These are phyloP conservation scores for Rhodotorula sp. DNA, from an alignment of 1,284 basidiomycete species.

Conservation along the genomic window DNA sequence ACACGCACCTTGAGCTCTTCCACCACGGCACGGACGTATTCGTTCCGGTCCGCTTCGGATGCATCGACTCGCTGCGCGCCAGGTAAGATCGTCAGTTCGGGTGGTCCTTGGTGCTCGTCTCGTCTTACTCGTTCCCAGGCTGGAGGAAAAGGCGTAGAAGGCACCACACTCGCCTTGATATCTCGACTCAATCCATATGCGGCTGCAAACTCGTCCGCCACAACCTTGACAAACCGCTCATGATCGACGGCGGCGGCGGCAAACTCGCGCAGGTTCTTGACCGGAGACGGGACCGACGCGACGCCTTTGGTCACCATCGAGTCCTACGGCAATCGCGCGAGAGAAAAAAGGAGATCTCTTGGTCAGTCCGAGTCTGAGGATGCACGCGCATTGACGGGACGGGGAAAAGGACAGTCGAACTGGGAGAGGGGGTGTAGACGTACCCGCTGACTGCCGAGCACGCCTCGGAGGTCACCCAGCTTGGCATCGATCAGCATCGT, in stretches of 20 bases:
- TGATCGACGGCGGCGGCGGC: slow-evolving; percentile 58
- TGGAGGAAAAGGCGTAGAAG: too few relatives aligned
- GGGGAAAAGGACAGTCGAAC: not conserved
- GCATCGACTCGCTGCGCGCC: slow-evolving; percentile 55
- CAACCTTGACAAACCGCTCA: slow-evolving; percentile 66
- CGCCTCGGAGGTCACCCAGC: slow-evolving; percentile 66
- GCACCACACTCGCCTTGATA: slow-evolving; percentile 21
- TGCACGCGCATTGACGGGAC: not conserved
- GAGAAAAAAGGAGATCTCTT: too few relatives aligned
- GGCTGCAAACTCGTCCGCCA: slow-evolving; percentile 67
- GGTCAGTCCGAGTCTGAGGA: not conserved
- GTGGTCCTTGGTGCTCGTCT: too few relatives aligned
- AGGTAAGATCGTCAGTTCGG: slow-evolving; percentile 28
- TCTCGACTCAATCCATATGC: slow-evolving; percentile 56
- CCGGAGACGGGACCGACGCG: slow-evolving; percentile 85
- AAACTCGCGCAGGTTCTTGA: slow-evolving; percentile 69
- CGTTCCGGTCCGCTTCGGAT: slow-evolving; percentile 55
- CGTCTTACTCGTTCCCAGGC: too few relatives aligned
- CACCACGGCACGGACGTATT: slow-evolving; percentile 62
- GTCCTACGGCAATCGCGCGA: slow-evolving; percentile 53
- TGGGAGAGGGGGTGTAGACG: slow-evolving; percentile 18
- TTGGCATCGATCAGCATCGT: slow-evolving; percentile 94
- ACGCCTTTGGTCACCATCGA: slow-evolving; percentile 81
- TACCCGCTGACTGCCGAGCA: slow-evolving; percentile 71
- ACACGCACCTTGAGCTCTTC: slow-evolving; percentile 64